Evolutionary conservation across 495 filamentous ascomycete genomes (phyloP), one percentile per base, ranked within the genome.

Genomic region (Trypethelium eluteriae): DNA sequence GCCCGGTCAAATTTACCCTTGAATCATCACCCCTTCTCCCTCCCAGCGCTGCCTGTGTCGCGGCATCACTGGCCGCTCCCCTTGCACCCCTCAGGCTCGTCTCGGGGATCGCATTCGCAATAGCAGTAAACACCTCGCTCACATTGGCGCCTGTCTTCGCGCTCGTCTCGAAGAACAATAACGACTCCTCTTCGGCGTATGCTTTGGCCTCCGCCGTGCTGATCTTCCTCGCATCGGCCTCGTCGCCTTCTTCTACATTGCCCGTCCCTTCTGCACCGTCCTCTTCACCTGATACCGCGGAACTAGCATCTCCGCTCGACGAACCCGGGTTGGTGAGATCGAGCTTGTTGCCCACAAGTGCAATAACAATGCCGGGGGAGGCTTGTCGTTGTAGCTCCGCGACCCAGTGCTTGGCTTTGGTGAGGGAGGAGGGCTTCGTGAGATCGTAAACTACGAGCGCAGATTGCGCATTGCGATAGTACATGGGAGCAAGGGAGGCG

Each of bases 401-500:
- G 34, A 98, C 94, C 94, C 94, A 98, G 81, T 98, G 94, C 77
- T 93, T 94, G 14, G 95, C 94, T 80, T 98, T 98, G 72, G 88
- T 86, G 67, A 98, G 86, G 32, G 92, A 96, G 50, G 92, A 93
- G 6, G 94, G 91, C 76, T 98, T 98, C 44, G 94, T 98, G 71
- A 98, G 86, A 77, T 98, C 94, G 84, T 98, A 98, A 73, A 97
- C 94, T 18, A 98, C 94, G 59, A 98, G 87, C n/a, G 94, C 94
- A 69, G 92, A 90, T 80, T 98, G 94, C 46, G 94, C 94, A 74
- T 98, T 98, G 79, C 94, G 93, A 81, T 98, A 98, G 84, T 98
- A 98, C 94, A 98, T 98, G 63, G 94, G 94, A 16, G 94, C 94
- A 47, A 98, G 86, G 36, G 90, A 94, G 66, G 94, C 94, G 76